A percentile compares a stretch with the other conserved stretches of the same genome.
Conservation (phyloP, 495 filamentous ascomycete species). For the Cladorrhinum samala region DNA sequence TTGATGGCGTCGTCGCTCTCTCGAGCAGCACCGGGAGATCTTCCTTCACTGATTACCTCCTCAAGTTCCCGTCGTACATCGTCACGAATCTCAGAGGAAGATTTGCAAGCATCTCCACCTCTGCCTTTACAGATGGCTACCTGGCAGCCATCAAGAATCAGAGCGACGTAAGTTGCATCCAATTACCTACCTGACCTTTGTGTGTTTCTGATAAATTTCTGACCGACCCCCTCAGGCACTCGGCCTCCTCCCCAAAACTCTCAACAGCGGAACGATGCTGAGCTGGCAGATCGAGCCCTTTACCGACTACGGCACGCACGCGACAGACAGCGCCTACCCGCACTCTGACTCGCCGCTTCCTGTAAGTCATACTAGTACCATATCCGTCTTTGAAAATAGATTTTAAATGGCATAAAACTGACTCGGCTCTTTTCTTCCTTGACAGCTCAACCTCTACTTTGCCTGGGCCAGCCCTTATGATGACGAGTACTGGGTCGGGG, state of each 20-base stretch:
- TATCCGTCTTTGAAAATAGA: too few species aligned
- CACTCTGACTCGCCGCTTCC: constrained; percentile 22
- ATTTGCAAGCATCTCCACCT: constrained; percentile 22
- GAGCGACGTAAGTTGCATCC: constrained; percentile 3
- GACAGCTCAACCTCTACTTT: constrained; percentile 22
- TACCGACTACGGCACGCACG: constrained; percentile 17
- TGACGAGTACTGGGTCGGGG: constrained; percentile 19
- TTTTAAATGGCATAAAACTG: too few species aligned
- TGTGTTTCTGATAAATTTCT: background rate
- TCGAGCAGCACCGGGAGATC: constrained; percentile 44
- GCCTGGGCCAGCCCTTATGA: constrained; percentile 14
- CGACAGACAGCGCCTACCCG: constrained; percentile 20
- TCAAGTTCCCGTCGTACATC: constrained; percentile 14
- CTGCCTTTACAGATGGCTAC: constrained; percentile 10
- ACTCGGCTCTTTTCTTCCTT: background rate
- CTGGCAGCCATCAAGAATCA: constrained; percentile 15
- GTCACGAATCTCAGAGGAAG: constrained; percentile 15
- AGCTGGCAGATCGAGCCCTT: constrained; percentile 26
- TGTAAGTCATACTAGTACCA: too few species aligned
- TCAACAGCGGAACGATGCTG: constrained; percentile 9
- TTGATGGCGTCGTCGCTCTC: constrained; percentile 44
- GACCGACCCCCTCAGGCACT: constrained; percentile 1
- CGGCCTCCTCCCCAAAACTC: background rate
- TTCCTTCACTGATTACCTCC: constrained; percentile 44
- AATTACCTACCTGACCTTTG: too few species aligned